These are phyloP conservation scores for Prosopis cineraria DNA, from an alignment of 306 rosid genomes.

Conservation along the genomic window DNA sequence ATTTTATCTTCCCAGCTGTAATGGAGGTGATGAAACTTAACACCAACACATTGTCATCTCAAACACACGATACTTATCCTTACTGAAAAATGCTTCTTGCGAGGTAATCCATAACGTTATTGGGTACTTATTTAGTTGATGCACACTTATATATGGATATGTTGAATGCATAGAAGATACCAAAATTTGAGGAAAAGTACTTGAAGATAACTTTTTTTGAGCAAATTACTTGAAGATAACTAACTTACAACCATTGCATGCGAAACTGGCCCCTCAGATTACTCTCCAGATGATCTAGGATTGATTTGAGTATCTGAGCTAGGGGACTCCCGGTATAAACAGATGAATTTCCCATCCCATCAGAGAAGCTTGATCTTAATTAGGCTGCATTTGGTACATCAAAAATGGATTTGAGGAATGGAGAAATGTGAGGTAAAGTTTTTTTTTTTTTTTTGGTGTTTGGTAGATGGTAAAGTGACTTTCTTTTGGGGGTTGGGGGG, in stretches of 20 bases:
- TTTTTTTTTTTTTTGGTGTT: not conserved
- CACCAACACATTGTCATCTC: constrained; percentile 26
- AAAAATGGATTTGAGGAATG: not conserved
- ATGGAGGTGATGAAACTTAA: no score
- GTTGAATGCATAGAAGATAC: not conserved
- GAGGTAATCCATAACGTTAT: constrained; percentile 17
- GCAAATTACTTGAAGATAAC: not conserved
- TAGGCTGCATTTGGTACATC: no score
- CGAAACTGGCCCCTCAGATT: no score
- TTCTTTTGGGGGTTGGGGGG: no score
- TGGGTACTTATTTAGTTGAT: constrained; percentile 3
- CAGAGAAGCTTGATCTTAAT: no score
- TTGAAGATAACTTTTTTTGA: not conserved
- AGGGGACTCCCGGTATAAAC: no score
- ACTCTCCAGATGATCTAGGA: no score
- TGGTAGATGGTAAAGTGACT: not conserved
- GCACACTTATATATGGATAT: not conserved
- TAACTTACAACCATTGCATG: not conserved
- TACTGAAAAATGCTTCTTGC: constrained; percentile 9
- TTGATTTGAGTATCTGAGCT: no score
- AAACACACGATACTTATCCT: constrained; percentile 22
- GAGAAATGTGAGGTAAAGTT: not conserved
- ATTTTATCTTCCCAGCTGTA: no score
- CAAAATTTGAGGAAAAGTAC: not conserved
- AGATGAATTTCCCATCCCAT: no score